Base-by-base conservation (phyloP, 805 yeast genomes). In the Lipomyces yamanashiensis region DNA sequence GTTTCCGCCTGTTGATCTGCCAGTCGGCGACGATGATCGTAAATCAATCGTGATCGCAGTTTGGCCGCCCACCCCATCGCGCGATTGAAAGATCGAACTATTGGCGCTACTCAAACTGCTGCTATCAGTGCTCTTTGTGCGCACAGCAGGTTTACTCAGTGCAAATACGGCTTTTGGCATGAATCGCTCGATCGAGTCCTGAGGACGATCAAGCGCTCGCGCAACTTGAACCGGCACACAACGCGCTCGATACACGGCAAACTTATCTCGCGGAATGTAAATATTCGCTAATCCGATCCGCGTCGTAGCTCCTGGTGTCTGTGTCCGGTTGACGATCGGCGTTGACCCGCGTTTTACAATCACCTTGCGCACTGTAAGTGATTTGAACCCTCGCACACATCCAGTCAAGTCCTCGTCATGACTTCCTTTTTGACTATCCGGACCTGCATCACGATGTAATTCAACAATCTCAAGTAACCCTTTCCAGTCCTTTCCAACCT, bases 321-420 rank as follows among this genome's bases (percentile, higher is more conserved):
- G 13, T 12, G 41, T 49, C 53, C 12, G 53, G 53, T 34, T 13
- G 36, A 23, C n/a, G 51, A 21, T 28, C 2, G 28, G 51, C 10
- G 41, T 21, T 12, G 53, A 15, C n/a, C 41, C 41, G 9, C 53
- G 39, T 51, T 45, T 55, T 41, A 21, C 12, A 37, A 10, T 7
- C 13, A 21, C 37, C 34, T 45, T 55, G 15, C 59, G 59, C 5
- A 37, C 52, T 12, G 52, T 45, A 17, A 44, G 12, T 28, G 52
- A 44, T 44, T 45, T 28, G 21, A 40, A 37, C 1, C 56, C 56
- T 19, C 56, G 41, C 6, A 53, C 28, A 23, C 56, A 53, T 7
- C 48, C 21, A 53, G 15, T 23, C n/a, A n/a, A 21, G 6, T 54
- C 50, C 28, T 44, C 23, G n/a, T 13, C n/a, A 28, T 28, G 28